phyloP scores from a whole-genome alignment of 2,329 filamentous ascomycete genomes.

The Cytospora mali region DNA sequence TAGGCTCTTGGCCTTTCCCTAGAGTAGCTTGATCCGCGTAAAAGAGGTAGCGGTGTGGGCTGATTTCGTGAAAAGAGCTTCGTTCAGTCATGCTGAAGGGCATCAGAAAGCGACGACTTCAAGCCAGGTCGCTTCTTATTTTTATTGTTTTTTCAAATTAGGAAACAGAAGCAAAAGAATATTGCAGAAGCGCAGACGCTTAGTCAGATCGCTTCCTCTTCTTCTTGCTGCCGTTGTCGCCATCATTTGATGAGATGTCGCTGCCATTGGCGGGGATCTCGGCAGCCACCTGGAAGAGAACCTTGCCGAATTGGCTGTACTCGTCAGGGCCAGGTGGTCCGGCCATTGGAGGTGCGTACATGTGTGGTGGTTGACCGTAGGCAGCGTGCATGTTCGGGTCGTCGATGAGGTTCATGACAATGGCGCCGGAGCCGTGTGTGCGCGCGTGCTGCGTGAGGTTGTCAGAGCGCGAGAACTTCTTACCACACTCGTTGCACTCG shows the following conservation, averaged over 20 bases:
- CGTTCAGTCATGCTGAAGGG: constrained; percentile 32
- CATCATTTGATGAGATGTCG: constrained; percentile 59
- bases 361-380: constrained; percentile 40
- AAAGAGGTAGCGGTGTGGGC: constrained; percentile 35
- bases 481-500: constrained; percentile 95
- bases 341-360: constrained; percentile 42
- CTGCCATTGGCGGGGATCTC: constrained; percentile 69
- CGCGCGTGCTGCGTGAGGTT: constrained; percentile 95
- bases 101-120: constrained; percentile 38
- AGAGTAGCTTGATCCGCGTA: constrained; percentile 32
- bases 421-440: constrained; percentile 86
- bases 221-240: constrained; percentile 62
- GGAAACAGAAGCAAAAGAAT: constrained; percentile 14
- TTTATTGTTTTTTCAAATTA: constrained; percentile 26
- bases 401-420: constrained; percentile 87
- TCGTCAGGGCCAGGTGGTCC: constrained; percentile 60
- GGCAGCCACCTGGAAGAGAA: constrained; percentile 79
- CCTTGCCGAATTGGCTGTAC: constrained; percentile 69
- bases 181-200: constrained; percentile 30
- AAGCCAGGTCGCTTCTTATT: constrained; percentile 42
- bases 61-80: constrained; percentile 37
- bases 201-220: constrained; percentile 78
- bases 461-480: constrained; percentile 98
- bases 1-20: constrained; percentile 30
- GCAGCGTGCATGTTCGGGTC: constrained; percentile 57